Percentiles rank a stretch among this genome's conserved stretches.
Conservation (phyloP, 2,329 filamentous ascomycete species). For the Colletotrichum godetiae region DNA sequence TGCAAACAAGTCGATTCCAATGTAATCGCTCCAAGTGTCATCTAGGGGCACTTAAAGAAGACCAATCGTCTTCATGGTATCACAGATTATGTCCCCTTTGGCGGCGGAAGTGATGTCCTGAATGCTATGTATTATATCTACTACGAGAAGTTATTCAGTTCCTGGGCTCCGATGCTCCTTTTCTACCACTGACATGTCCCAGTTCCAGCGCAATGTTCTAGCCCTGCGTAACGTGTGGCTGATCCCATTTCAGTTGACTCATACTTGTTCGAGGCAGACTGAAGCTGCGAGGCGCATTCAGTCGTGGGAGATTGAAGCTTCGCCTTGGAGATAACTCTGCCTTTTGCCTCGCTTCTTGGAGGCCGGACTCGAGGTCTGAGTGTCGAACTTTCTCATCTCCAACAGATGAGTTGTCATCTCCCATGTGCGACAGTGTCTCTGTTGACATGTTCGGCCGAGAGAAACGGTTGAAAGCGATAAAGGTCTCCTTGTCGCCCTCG, state of each 20-base stretch:
- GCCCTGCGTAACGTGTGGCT: background rate
- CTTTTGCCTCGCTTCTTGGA: constrained; percentile 4
- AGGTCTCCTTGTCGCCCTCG: constrained; percentile 48
- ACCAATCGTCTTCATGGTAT: no score
- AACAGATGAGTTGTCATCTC: constrained; percentile 6
- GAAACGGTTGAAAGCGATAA: constrained; percentile 62
- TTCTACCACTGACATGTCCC: background rate
- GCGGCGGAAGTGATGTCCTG: no score
- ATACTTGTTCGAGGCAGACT: constrained; percentile 10
- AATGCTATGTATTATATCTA: background rate
- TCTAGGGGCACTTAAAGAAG: no score
- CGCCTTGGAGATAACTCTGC: background rate
- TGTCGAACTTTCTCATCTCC: constrained; percentile 13
- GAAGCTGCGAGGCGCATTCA: background rate
- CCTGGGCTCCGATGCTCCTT: background rate
- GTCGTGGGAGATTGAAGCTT: constrained; percentile 17
- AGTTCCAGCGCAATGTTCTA: background rate
- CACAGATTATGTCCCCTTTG: no score
- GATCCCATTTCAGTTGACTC: constrained; percentile 19
- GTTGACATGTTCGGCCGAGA: constrained; percentile 46
- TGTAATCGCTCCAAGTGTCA: no score
- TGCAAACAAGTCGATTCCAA: no score
- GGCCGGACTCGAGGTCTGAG: constrained; percentile 21
- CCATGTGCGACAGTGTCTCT: background rate
- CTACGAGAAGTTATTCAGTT: background rate